Conservation (phyloP, 2,329 filamentous ascomycete genomes). For the Coniochaeta ligniaria region DNA sequence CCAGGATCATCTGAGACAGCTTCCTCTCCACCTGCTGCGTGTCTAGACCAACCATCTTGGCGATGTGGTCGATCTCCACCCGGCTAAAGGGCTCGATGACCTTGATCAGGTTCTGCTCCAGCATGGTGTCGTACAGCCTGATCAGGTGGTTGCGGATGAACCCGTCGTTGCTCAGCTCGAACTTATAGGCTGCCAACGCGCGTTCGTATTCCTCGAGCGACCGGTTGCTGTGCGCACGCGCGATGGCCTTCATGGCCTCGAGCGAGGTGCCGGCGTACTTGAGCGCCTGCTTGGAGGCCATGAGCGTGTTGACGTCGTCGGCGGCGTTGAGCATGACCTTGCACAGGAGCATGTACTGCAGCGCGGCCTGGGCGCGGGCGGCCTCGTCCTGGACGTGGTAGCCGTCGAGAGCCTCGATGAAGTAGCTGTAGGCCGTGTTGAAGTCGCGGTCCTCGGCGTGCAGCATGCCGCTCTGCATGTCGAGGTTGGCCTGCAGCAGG, state of each 20-base stretch:
- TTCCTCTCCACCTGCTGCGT: conserved; percentile 97
- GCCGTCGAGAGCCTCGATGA: conserved; percentile 96
- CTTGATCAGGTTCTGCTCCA: conserved; percentile 99
- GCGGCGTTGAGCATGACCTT: conserved; percentile 99
- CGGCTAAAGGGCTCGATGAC: conserved; percentile 98
- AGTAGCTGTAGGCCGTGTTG: conserved; percentile 97
- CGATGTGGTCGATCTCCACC: conserved; percentile 94
- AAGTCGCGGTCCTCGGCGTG: conserved; percentile 99
- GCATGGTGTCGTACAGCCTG: conserved; percentile 93
- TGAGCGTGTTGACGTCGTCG: conserved; percentile 91
- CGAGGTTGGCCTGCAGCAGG: conserved; percentile 86
- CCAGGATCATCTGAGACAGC: conserved; percentile 98
- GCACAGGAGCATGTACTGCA: conserved; percentile 99
- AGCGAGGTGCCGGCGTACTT: conserved; percentile 94
- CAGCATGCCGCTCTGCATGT: conserved; percentile 99
- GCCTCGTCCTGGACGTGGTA: conserved; percentile 90
- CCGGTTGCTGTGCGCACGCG: conserved; percentile 88
- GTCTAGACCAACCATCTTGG: conserved; percentile 94
- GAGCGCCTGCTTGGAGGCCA: conserved; percentile 92
- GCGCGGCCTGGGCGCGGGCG: conserved; percentile 83
- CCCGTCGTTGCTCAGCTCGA: conserved; percentile 86
- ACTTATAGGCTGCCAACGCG: conserved; percentile 81
- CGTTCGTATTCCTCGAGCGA: conserved; percentile 96
- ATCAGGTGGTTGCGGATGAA: conserved; percentile 97
- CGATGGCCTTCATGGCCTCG: conserved; percentile 98